phyloP scores from a whole-genome alignment of 1,284 basidiomycete species.

The Leucoagaricus sp. region DNA sequence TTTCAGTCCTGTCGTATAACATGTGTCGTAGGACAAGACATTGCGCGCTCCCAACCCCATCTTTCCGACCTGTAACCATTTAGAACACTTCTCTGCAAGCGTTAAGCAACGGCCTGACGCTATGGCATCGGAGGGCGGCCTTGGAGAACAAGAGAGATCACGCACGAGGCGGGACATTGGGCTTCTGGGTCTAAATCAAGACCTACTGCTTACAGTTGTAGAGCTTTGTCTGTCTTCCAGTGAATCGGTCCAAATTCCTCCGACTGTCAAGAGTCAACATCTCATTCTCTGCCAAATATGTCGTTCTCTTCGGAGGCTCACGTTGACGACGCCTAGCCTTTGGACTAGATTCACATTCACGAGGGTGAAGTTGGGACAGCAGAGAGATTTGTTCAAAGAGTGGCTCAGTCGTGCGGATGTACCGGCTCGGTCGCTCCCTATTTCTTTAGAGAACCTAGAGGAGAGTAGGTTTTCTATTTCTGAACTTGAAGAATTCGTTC shows the following conservation, averaged over 20 bases:
- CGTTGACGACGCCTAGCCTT: background rate
- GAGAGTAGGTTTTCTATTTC: constrained; percentile 1
- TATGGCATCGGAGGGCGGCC: background rate
- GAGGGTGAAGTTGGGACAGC: background rate
- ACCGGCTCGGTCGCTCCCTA: background rate
- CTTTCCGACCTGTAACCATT: background rate
- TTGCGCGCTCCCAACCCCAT: background rate
- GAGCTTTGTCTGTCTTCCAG: background rate
- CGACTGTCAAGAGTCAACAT: background rate
- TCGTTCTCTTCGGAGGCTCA: background rate
- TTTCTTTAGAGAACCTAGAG: constrained; percentile 12
- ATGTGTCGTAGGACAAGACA: background rate
- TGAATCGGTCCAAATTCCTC: constrained; percentile 5
- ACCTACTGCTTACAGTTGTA: constrained; percentile 4
- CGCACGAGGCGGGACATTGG: background rate
- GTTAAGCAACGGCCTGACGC: background rate
- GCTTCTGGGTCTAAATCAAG: background rate
- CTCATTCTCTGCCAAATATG: constrained; percentile 10
- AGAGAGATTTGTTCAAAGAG: background rate
- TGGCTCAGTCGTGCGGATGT: constrained; percentile 4
- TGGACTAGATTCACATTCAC: constrained; percentile 9
- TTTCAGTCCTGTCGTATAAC: background rate
- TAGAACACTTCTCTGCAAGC: background rate
- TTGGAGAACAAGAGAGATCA: background rate
- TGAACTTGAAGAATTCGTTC: constrained; percentile 9